Evolutionary conservation across 768 basidiomycete species (phyloP), one percentile per base, ranked within the genome.

Genomic region (Lyophyllum decastes): DNA sequence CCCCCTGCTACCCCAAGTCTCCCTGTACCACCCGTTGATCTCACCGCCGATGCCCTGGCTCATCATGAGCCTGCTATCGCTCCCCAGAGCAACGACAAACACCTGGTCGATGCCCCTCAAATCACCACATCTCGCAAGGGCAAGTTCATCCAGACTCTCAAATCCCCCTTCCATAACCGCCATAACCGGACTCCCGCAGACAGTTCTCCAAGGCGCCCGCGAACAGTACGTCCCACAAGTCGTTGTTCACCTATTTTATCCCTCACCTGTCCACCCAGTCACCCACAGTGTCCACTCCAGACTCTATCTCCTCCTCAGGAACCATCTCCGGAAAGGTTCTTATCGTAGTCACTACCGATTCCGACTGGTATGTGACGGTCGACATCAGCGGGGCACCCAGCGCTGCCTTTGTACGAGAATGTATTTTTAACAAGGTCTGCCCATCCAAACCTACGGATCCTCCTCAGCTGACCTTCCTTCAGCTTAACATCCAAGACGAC

Each of bases 401-500:
- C 68, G 83, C 87, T 35, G 82, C 83, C 12, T 85, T 82, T 66
- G 89, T 94, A 61, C 84, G 90, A 62, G 91, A 93, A 69, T 82
- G 87, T 52, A 90, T 94, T 30, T 90, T 91, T 62, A 83, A 82
- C 61, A 90, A 90, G 81, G 92, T 92, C 51, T 35, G 78, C 72
- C 40, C 43, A 47, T 57, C 35, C 43, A 50, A n/a, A 53, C 43
- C 52, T 47, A 54, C 40, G 26, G 54, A 7, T 58, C 35, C 49
- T 30, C 24, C n/a, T 45, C 52, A 55, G 54, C 33, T 61, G 22
- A 60, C 54, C 43, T 25, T 45, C 25, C 40, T 59, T 7, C 61
- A 94, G 92, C 76, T 94, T 60, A 84, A 86, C 68, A 89, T 98
- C 43, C 79, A 81, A 35, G 92, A 94, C 65, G 95, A 96, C 55